These are phyloP conservation scores for Peterozyma toletana DNA, from an alignment of 805 yeast genomes.

Conservation along the genomic window DNA sequence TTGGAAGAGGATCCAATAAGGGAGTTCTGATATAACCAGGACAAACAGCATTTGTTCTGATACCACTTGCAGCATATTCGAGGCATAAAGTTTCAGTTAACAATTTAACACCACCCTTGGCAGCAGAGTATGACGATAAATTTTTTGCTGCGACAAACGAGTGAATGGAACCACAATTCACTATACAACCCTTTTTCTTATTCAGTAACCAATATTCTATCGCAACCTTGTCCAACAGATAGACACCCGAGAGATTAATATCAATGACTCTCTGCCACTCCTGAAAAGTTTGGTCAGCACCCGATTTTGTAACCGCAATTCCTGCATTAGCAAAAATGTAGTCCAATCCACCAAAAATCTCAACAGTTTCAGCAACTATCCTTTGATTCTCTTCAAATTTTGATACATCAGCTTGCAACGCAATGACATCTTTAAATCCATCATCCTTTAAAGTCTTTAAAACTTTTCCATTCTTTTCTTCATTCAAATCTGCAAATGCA, in stretches of 20 bases:
- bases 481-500: slow-evolving; percentile 11
- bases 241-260: slow-evolving; percentile 11
- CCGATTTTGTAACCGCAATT: slow-evolving; percentile 6
- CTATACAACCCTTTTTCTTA: slow-evolving; percentile 1
- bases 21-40: slow-evolving; percentile 6
- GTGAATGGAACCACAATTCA: no score
- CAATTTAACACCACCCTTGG: no score
- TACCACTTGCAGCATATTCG: slow-evolving; percentile 5
- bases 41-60: slow-evolving; percentile 8
- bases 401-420: slow-evolving; percentile 8
- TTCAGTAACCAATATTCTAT: slow-evolving; percentile 5
- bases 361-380: slow-evolving; percentile 3
- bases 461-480: neutral
- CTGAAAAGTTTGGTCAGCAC: slow-evolving; percentile 10
- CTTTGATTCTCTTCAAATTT: slow-evolving; percentile 6
- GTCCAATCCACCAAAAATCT: slow-evolving; percentile 10
- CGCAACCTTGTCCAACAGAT: slow-evolving; percentile 11
- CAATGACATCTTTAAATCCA: neutral
- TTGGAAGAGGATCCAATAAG: slow-evolving; percentile 1
- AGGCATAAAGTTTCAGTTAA: slow-evolving; percentile 4
- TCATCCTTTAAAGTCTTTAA: slow-evolving; percentile 1
- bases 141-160: no score
- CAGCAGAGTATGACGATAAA: no score
- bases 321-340: slow-evolving; percentile 13
- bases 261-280: slow-evolving; percentile 10